Percentiles rank a stretch among this genome's conserved stretches.
Conservation (phyloP, 108 stramenopile species). For the Poteriospumella lacustris region DNA sequence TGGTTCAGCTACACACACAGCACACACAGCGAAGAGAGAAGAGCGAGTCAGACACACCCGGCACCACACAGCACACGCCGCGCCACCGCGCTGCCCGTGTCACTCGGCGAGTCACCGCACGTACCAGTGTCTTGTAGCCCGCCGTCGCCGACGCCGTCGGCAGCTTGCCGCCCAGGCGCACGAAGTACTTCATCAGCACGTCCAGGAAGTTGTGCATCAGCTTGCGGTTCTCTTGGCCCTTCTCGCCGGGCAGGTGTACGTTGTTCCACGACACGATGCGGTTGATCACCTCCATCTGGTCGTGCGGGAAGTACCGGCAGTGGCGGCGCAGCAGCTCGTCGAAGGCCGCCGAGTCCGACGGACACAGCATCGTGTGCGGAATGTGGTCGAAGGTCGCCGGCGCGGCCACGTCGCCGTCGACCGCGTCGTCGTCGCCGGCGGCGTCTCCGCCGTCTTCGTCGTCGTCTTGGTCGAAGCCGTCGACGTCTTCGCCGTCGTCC, state of each 20-base stretch:
- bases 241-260: conserved; percentile 54
- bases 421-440: conserved; percentile 5
- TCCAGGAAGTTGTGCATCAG: conserved; percentile 89
- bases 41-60: too few relatives aligned
- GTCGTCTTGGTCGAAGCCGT: too few relatives aligned
- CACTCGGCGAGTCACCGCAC: too few relatives aligned
- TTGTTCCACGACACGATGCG: conserved; percentile 73
- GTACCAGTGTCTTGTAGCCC: too few relatives aligned
- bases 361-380: conserved; percentile 82
- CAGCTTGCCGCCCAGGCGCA: conserved; percentile 35
- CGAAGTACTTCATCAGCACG: conserved; percentile 76
- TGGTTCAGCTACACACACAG: not conserved
- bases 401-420: not conserved
- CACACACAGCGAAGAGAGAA: not conserved
- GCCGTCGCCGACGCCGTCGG: too few relatives aligned
- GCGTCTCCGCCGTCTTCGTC: too few relatives aligned
- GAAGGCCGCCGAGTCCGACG: conserved; percentile 70
- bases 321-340: conserved; percentile 56
- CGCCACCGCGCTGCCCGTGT: too few relatives aligned
- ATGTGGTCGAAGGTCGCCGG: conserved; percentile 45
- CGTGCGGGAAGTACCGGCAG: conserved; percentile 66
- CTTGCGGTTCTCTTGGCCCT: conserved; percentile 58
- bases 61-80: too few relatives aligned
- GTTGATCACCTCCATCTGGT: conserved; percentile 67
- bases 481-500: not conserved